Evolutionary conservation across 331 rosid genomes (phyloP), one percentile per base, ranked within the genome.

Genomic region (Dryas integrifolia): DNA sequence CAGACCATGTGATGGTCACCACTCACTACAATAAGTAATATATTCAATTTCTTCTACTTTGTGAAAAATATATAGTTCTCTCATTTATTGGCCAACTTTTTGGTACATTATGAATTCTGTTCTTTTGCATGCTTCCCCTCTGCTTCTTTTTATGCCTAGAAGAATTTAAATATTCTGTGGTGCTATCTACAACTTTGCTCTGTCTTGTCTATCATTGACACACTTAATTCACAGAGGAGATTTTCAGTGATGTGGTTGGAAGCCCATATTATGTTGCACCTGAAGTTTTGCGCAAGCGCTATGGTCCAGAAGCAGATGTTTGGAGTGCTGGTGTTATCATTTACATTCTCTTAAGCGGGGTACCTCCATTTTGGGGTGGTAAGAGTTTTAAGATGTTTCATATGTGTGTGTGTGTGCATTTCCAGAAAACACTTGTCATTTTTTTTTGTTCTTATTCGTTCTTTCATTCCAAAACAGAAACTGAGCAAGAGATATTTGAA

Each of bases 361-460:
- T 91, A 35, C 98, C 98, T 84, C 98, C 98, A 57, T 94, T 91
- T 83, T 94, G 97, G 97, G 98, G 83, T 4, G 97, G 98, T 91
- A 85, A 78, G 88, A 65, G 30, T 81, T 72, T 44, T 53, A 53
- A 64, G 24, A 73, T 76, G 30, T 44, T 35, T 41, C 7, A 13
- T 71, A 41, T 59, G 4, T 2, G 21, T 9, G 52, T 41, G 6
- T 71, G 7, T 1, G 18, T 3, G 68, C 44, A 13, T 73, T 70
- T 30, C 24, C 13, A 14, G 4, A 45, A 53, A 2, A 8, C 11
- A 43, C 43, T 38, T 58, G 38, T 46, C 45, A 47, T 65, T 10
- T 58, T 49, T 49, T 44, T 56, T 53, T 40, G 43, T 78, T 70
- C 24, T 18, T 3, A 73, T 62, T 58, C 40, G 12, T 60, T n/a